Evolutionary conservation across 805 yeast genomes (phyloP), one percentile per base, ranked within the genome.

Genomic region (Ogataea paradorogensis): DNA sequence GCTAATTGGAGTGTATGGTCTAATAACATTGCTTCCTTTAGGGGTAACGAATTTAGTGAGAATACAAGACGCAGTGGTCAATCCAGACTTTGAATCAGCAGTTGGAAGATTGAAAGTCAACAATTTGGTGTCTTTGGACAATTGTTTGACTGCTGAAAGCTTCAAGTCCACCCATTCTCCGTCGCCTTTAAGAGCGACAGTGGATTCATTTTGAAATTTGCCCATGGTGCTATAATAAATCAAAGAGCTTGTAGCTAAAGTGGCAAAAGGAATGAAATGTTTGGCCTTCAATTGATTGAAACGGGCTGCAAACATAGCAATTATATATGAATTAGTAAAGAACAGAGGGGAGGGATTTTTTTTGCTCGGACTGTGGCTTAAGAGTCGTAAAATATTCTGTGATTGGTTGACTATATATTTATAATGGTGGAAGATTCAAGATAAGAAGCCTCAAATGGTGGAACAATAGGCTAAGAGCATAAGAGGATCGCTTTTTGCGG

Each of bases 1-100:
- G 28, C 86, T 75, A 34, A 82, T 74, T 44, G 99, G 99, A 28
- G 99, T 93, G 68, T 82, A 82, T 29, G 89, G 89, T 69, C 96
- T 83, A 48, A 93, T 71, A 35, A 91, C 96, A 58, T 80, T 80
- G 66, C 70, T 78, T 51, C 97, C 98, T 69, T 87, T 86, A 46
- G 80, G 77, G 45, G 91, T 82, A 40, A 80, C 82, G 59, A 70
- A 86, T 70, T 89, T 90, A 65, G 95, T 77, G 61, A 93, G 62
- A 31, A 93, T 62, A 49, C 83, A 78, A 22, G 93, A 85, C 30
- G 98, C 95, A 37, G 83, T 74, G 50, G 74, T 68, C 52, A 89
- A 74, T 25, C 98, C 98, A 22, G 88, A 73, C 14, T 71, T 78
- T 45, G 80, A 76, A 56, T 83, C 90, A 16, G 73, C 61, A 38